Evolutionary conservation across 2,329 filamentous ascomycete species (phyloP).

Genomic region (Ascochyta koolunga): DNA sequence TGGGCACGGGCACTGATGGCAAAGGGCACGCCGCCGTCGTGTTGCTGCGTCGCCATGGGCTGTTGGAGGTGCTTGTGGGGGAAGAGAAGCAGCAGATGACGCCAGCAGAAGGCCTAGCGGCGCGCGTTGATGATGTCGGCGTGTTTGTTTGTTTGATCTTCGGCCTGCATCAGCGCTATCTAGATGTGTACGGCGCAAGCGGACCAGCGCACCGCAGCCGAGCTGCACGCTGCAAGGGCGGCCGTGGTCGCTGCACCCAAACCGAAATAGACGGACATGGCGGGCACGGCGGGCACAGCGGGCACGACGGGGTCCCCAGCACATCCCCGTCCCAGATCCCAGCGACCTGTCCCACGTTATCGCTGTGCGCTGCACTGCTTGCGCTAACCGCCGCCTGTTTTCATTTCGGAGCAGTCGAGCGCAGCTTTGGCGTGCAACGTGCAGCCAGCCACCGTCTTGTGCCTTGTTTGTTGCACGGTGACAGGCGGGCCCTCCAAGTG

Average conservation of each 20-base stretch:
- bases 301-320: neutral
- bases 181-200: too few relatives aligned
- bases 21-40: constrained; percentile 50
- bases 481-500: constrained; percentile 10
- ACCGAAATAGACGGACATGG: neutral
- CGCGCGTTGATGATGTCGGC: neutral
- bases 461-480: constrained; percentile 29
- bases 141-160: constrained; percentile 12
- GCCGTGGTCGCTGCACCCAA: neutral
- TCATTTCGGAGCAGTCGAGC: constrained; percentile 24
- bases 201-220: too few relatives aligned
- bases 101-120: neutral
- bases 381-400: constrained; percentile 32
- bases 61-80: constrained; percentile 2
- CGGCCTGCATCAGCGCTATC: too few relatives aligned
- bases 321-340: neutral
- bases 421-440: constrained; percentile 10
- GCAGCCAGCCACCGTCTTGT: constrained; percentile 20
- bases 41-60: constrained; percentile 53
- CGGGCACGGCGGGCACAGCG: too few relatives aligned
- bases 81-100: neutral
- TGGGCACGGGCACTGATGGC: constrained; percentile 55
- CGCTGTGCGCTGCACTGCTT: constrained; percentile 35
- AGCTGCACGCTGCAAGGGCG: constrained; percentile 13
- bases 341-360: constrained; percentile 26